Evolutionary conservation across 78 protist species (phyloP), one percentile per base, ranked within the genome.

Genomic region (Bodo saltans): DNA sequence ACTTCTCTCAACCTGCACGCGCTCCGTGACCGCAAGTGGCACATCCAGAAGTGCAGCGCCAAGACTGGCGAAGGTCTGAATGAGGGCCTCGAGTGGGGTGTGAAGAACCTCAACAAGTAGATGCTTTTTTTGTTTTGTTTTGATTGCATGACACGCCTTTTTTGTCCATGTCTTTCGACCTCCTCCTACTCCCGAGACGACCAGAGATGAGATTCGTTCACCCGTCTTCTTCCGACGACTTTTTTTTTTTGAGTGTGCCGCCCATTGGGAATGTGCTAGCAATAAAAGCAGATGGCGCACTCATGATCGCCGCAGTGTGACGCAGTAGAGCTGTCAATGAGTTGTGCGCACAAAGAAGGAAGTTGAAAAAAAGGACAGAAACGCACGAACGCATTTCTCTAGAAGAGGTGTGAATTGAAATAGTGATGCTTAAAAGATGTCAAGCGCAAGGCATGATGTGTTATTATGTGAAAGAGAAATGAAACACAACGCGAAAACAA

Each of bases 1-100:
- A 47, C n/a, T 3, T 87, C 74, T 17, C 67, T 87, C 73, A 60
- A 70, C 42, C 84, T 87, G 38, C 40, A 68, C 60, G 30, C 34
- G 34, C 68, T 90, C 79, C 74, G 90, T 25, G 93, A 78, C 39
- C 8, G 83, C 29, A n/a, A 70, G 33, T 85, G 88, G 88, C 27
- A 60, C 30, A 85, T 85, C 47, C 88, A 83, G 60, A 33, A 53
- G 3, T 76, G 81, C 34, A 33, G 70, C n/a, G 88, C 88, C 83
- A 39, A 74, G 69, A 74, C 88, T 38, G 88, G 88, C 38, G 88
- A 85, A 11, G 88, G 88, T 2, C 81, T 85, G 28, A 3, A 47
- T 1, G 85, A 78, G 32, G 88, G 88, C 39, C 11, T 85, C 71
- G 78, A 85, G 34, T 85, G 79, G 83, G 32, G 74, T 35, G 74